These are phyloP conservation scores for Corymbia citriodora DNA, from an alignment of 441 rosid species.

Conservation along the genomic window DNA sequence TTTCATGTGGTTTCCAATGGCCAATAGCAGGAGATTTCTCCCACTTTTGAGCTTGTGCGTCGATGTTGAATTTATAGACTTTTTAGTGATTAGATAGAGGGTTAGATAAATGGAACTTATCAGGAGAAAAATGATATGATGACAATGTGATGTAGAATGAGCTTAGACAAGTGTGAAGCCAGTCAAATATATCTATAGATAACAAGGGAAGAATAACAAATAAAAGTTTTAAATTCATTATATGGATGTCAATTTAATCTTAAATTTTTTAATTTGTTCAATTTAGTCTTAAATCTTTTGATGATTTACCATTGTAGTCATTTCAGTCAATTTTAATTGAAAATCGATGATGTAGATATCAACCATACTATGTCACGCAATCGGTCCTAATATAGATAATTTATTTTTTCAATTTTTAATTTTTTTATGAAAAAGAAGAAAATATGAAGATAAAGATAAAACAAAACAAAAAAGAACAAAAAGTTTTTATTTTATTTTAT, in stretches of 20 bases:
- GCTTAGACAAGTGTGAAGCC: neutral
- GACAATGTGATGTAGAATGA: neutral
- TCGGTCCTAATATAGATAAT: accelerated
- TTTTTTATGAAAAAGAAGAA: neutral
- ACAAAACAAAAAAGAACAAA: too few relatives aligned
- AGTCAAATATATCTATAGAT: neutral
- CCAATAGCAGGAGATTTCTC: neutral
- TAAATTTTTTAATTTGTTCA: neutral
- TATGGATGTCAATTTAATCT: neutral
- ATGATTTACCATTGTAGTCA: neutral
- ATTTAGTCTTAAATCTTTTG: neutral
- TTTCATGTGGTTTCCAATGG: neutral
- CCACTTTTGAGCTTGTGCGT: neutral
- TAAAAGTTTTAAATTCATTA: neutral
- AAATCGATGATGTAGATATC: accelerated
- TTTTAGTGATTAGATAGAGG: neutral
- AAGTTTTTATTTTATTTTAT: too few relatives aligned
- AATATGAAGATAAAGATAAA: too few relatives aligned
- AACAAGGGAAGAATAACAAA: neutral
- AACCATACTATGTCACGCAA: accelerated
- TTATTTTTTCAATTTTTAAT: neutral
- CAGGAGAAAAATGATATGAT: neutral
- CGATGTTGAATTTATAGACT: neutral
- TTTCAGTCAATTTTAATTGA: neutral
- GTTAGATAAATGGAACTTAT: neutral